Evolutionary conservation across 106 monocot species (phyloP), one percentile per base, ranked within the genome.

Genomic region (Dendrobium officinale): DNA sequence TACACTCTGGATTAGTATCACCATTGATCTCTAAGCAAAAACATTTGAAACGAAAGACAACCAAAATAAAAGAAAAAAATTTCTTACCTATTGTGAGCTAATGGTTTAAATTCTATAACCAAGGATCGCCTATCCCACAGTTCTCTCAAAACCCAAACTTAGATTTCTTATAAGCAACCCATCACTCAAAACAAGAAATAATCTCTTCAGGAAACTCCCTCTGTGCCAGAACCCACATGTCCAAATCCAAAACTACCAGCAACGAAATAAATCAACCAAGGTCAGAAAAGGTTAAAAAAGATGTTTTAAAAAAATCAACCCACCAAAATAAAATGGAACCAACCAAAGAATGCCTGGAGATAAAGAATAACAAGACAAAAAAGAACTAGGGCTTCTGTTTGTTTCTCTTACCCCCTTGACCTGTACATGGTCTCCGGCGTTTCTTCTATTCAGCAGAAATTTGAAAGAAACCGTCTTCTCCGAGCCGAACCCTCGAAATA

Each of bases 361-460:
- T 37, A 26, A 66, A 22, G 64, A 66, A 4, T 26, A 26, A 22
- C 64, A 66, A 66, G 26, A 66, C 22, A 24, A 66, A 26, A 66
- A 66, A n/a, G 5, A 58, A 6, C 5, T 26, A 66, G 26, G 64
- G 64, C 2, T 66, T 66, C 4, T 22, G 64, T 66, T 58, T n/a
- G 64, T 24, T n/a, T 66, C 6, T 66, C 64, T 66, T 66, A 66
- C 64, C 64, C 64, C 64, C 64, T 66, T 66, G 64, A 66, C 26
- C 64, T 26, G 64, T 66, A 66, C 64, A 66, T 66, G 64, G 26
- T 24, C 64, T 22, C 64, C 26, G 64, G 51, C 51, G 37, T 15
- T 10, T 10, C 64, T 66, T 26, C 26, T 24, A 20, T 66, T 26
- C 64, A 1, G 26, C 64, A 22, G 7, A 26, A 66, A 66, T 8